Base-by-base conservation (phyloP, 2,329 filamentous ascomycete genomes). In the Nannizziopsis arthrosporioides region DNA sequence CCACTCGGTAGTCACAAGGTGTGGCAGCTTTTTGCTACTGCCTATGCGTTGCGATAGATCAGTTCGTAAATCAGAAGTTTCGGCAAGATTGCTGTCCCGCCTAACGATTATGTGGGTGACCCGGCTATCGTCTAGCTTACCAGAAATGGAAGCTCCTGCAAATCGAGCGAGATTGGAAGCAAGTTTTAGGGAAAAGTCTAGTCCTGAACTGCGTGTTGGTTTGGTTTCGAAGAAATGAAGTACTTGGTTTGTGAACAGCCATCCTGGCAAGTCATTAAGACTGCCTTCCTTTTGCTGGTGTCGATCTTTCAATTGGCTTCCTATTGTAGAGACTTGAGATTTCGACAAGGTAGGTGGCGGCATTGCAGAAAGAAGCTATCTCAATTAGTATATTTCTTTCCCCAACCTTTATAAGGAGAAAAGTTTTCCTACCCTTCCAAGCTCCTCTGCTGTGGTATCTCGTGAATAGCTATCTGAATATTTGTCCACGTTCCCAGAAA, bases 401-500 rank as follows among this genome's bases (percentile, higher is more conserved):
- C 30, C 19, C 5, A 8, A 17, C 5, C 14, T 27, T 30, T 42
- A 14, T 7, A 36, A 17, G 2, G 12, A 15, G 7, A 9, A 32
- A n/a, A 4, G 58, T 48, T 5, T 64, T 56, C 31, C 36, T 59
- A 68, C 61, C 44, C 54, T 64, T 47, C 63, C 70, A 42, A 94
- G 72, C 57, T 90, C 84, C 1, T 78, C 73, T 0, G 76, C 56
- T 0, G 71, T 73, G 7, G 83, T 68, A 56, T 94, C 80, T 3
- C 89, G 73, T 0, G 80, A 76, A 64, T 85, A 96, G 59, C 87
- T 89, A 62, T 98, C 92, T 0, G 84, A 84, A 56, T 79, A 92
- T 46, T 73, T 69, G 61, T 98, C 92, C 1, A 83, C 73, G 54
- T 83, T 85, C 2, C 68, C 67, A 34, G 75, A 71, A 8, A 82